Conservation (phyloP, 805 yeast species). For the Priceomyces medius region DNA sequence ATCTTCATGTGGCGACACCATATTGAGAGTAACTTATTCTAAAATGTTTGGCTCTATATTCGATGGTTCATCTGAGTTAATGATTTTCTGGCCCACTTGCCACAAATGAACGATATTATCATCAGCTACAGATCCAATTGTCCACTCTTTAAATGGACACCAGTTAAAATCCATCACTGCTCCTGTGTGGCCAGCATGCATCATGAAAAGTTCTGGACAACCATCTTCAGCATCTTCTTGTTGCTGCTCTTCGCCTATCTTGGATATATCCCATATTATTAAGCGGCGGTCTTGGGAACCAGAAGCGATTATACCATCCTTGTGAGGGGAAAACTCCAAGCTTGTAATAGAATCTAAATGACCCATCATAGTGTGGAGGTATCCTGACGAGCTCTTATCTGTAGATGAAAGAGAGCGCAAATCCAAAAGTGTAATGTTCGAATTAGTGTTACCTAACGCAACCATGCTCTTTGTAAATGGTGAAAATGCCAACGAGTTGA, state of each 20-base stretch:
- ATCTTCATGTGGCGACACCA: neutral
- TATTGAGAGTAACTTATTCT: slow-evolving; percentile 17
- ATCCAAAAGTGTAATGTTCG: slow-evolving; percentile 66
- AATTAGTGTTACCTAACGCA: slow-evolving; percentile 70
- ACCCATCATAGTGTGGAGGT: slow-evolving; percentile 74
- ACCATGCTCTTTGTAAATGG: slow-evolving; percentile 56
- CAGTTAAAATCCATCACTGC: slow-evolving; percentile 71
- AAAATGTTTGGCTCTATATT: slow-evolving; percentile 18
- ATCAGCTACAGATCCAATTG: slow-evolving; percentile 63
- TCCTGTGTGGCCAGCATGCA: slow-evolving; percentile 90
- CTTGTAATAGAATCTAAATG: slow-evolving; percentile 72
- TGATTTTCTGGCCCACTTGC: slow-evolving; percentile 43
- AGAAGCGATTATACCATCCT: slow-evolving; percentile 75
- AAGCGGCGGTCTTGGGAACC: slow-evolving; percentile 77
- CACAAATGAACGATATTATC: slow-evolving; percentile 62
- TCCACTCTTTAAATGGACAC: slow-evolving; percentile 74
- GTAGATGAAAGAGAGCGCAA: slow-evolving; percentile 41
- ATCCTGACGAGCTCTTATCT: slow-evolving; percentile 18
- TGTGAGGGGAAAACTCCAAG: slow-evolving; percentile 74
- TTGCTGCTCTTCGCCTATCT: slow-evolving; percentile 80
- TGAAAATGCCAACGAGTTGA: slow-evolving; percentile 68
- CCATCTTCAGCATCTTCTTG: slow-evolving; percentile 92
- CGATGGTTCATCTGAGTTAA: slow-evolving; percentile 17
- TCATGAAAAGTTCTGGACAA: slow-evolving; percentile 82
- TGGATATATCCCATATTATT: slow-evolving; percentile 75